Conservation (phyloP, 2,329 filamentous ascomycete species). For the Alternaria sp. region DNA sequence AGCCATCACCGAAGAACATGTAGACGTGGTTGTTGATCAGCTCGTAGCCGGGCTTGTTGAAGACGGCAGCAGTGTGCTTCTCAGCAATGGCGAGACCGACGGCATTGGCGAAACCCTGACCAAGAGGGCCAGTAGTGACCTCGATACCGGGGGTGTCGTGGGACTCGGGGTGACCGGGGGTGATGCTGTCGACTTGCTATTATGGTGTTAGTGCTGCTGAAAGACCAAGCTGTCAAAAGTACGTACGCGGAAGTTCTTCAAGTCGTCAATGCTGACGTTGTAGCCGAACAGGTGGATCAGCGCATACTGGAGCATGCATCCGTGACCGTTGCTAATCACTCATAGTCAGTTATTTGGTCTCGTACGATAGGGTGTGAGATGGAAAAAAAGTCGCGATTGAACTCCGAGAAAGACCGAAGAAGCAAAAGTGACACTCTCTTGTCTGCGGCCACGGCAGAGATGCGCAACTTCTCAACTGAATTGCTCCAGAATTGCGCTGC, state of each 20-base stretch:
- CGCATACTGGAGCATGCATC: slow-evolving; percentile 99
- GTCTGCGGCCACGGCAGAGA: slow-evolving; percentile 28
- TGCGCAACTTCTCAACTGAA: slow-evolving; percentile 12
- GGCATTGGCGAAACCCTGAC: slow-evolving; percentile 96
- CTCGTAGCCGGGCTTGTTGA: slow-evolving; percentile 96
- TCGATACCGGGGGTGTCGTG: slow-evolving; percentile 97
- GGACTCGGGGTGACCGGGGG: slow-evolving; percentile 93
- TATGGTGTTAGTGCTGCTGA: slow-evolving; percentile 22
- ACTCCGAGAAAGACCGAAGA: neutral
- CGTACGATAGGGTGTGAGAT: neutral
- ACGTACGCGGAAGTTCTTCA: slow-evolving; percentile 96
- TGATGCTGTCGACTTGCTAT: slow-evolving; percentile 77
- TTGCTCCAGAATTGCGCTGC: slow-evolving; percentile 5
- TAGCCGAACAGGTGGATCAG: slow-evolving; percentile 97
- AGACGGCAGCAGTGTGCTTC: slow-evolving; percentile 86
- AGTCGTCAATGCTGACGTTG: slow-evolving; percentile 82
- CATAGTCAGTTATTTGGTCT: slow-evolving; percentile 1
- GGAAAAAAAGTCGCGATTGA: neutral
- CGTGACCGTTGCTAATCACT: slow-evolving; percentile 89
- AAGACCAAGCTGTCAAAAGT: slow-evolving; percentile 58
- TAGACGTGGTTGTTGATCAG: slow-evolving; percentile 98
- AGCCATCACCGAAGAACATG: slow-evolving; percentile 95
- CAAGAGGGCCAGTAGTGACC: slow-evolving; percentile 96
- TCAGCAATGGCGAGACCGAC: slow-evolving; percentile 98
- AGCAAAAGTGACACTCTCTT: slow-evolving; percentile 11